Base-by-base conservation (phyloP, 2,329 filamentous ascomycete genomes). In the Diaporthe sp. region DNA sequence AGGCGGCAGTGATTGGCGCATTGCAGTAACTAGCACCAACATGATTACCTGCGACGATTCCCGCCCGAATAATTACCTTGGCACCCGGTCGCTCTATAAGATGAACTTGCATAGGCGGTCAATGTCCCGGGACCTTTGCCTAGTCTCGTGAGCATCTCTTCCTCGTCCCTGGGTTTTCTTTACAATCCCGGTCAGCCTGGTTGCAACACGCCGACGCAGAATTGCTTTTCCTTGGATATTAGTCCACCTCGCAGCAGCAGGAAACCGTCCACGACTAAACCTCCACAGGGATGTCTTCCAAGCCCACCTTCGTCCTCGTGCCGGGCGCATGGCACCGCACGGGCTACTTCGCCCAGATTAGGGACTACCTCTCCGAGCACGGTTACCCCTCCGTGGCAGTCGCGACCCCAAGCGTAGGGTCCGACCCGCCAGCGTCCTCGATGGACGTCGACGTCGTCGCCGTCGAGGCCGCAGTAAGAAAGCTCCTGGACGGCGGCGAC, bases 361-460 rank as follows among this genome's bases (percentile, higher is more conserved):
- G 52, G 40, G 40, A 15, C 7, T 47, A 50, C 69, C 82, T 86
- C 7, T 69, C 80, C 8, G 72, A 64, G 4, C 77, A 78, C 33
- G 84, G 81, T 6, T 84, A 82, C 76, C 61, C 78, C 10, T 80
- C 81, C 0, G 78, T 78, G 52, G 81, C 80, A 8, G 78, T 82
- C 42, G 73, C 77, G 6, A 81, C 82, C 4, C 81, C 83, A 7
- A 79, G 80, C 2, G 79, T 84, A 60, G 82, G 81, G 47, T 77
- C 84, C 7, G 77, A 78, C 72, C 76, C 80, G 0, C 77, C 70
- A 0, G 78, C 78, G 15, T 77, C 79, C 3, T 74, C 82, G 0
- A 47, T 45, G 9, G 57, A 42, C 13, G 33, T 30, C 15, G 74
- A 76, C 72, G 50, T 40, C 5, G 67, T 33, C n/a, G 67, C 50